Base-by-base conservation (phyloP, 2,329 filamentous ascomycete species). In the Cladobotryum mycophilum region DNA sequence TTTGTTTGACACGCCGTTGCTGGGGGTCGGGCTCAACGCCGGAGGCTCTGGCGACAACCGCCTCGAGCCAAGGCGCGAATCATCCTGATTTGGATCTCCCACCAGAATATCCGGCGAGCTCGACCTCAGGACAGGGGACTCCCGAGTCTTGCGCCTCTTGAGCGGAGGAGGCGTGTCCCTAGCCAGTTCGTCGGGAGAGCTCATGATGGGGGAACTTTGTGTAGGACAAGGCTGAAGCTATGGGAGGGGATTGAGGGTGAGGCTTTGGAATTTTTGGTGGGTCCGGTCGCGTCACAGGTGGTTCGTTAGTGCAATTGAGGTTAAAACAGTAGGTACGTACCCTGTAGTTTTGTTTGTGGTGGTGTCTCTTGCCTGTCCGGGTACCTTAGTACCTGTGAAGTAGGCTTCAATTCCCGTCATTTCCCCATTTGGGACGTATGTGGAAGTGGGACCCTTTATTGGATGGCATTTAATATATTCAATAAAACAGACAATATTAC, bases 131-230 rank as follows among this genome's bases (percentile, higher is more conserved):
- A 61, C 61, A 11, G 64, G 63, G 35, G 59, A 60, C 43, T 63
- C 59, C 25, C 58, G 54, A 3, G 66, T 69, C 55, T 61, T 67
- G 43, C 61, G 65, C 45, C 67, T 61, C 56, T 70, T 70, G 22
- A 46, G 48, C 12, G 52, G 56, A 13, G 59, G 58, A 38, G 64
- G 61, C 20, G 62, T 58, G 18, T 55, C 51, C n/a, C 52, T 57
- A 9, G 57, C 58, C 35, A 49, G 55, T 17, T 64, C 60, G 37
- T 61, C 57, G 37, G 58, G 58, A 15, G 60, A 60, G 44, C 60
- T 59, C 68, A 70, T 70, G 47, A 46, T 53, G 47, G n/a, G n/a
- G n/a, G 48, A 14, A 41, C 18, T 13, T 13, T 38, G 33, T 14
- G 45, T 44, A 22, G n/a, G 42, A 47, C 54, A 49, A 57, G 56